Evolutionary conservation across 176 grass and related monocot species (phyloP).

Genomic region (sorghum (Sorghum bicolor)): Sorghum_bicolor_NCBIv3 NC_012873.2:5332001-5332500

Average conservation of each 20-base stretch:
- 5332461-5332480: background rate
- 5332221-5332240: background rate
- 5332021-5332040: background rate
- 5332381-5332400: background rate
- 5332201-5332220: background rate
- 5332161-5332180: background rate
- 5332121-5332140: background rate
- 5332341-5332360: slow-evolving; percentile 1
- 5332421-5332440: background rate
- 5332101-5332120: background rate
- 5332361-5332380: background rate
- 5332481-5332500: background rate
- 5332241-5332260: background rate
- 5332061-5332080: background rate
- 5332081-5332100: background rate
- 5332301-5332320: background rate
- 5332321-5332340: background rate
- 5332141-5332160: background rate
- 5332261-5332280: background rate
- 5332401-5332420: background rate
- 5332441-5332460: background rate
- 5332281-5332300: slow-evolving; percentile 5
- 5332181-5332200: background rate
- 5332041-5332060: background rate
- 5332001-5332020: background rate